Evolutionary conservation across 78 protist species (phyloP), one percentile per base, ranked within the genome.

Genomic region (Diacronema lutheri): DNA sequence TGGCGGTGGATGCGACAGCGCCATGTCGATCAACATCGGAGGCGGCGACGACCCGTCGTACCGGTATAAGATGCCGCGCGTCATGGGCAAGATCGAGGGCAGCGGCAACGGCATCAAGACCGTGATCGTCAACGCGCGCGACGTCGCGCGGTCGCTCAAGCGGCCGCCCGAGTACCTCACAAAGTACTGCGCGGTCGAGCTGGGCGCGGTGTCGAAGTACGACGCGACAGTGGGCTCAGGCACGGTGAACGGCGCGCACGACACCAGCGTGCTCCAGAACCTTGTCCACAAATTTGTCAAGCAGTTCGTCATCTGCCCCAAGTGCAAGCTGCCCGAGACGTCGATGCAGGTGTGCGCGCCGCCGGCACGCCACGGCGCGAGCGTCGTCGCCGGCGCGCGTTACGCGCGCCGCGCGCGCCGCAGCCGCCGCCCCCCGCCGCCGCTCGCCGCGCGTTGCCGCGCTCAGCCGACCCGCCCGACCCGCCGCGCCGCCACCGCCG

Each of bases 81-180:
- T 97, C 16, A 73, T 77, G 20, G 88, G 96, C 35, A 92, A 93
- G 87, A 79, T 84, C 10, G 94, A 92, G 46, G 99, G 99, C 37
- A 83, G 88, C 57, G 98, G 98, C 12, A 96, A 96, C 77, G 99
- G 99, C 44, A 95, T 92, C 85, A 96, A 91, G 88, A 97, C 99
- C n/a, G 95, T 95, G 41, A 55, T 96, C 5, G 64, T 76, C 20
- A 97, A 97, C 90, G 88, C 95, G 74, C 31, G 46, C 35, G 95
- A 91, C 33, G 80, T 97, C 37, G 96, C 96, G 58, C 61, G 74
- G 68, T 91, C 96, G 31, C 89, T 97, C 29, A 84, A 90, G 58
- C 79, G 93, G 35, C 92, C 95, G 29, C 95, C 96, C 23, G 91
- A 73, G 25, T 90, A 76, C 50, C 50, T 41, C 31, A 25, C 57